Evolutionary conservation across 805 yeast species (phyloP), one percentile per base, ranked within the genome.

Genomic region (Ogataea nakhonphanomensis): DNA sequence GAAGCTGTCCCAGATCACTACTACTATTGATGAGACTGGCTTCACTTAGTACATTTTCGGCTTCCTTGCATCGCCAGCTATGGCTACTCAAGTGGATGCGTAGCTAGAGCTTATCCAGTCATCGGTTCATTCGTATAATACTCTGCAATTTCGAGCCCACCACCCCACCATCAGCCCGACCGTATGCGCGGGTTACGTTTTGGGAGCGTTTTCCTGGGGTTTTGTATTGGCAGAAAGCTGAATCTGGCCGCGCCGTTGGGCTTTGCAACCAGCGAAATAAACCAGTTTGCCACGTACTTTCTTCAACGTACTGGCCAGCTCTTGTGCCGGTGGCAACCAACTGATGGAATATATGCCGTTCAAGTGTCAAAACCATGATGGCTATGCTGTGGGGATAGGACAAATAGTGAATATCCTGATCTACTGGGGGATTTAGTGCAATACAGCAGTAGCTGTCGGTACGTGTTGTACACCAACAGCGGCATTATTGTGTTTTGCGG

Each of bases 191-290:
- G 79, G 78, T 5, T 61, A 74, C 46, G 59, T 76, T 12, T 48
- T 59, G 26, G 81, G 81, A 8, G 71, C 76, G 2, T 41, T 70
- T n/a, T 59, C 71, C 44, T 76, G 79, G 79, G 79, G 79, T 6
- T 62, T 72, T 39, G 63, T 26, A 70, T 74, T 30, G 79, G 79
- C n/a, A 59, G 79, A 41, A 67, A 65, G 49, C 55, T 76, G 38
- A 55, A 74, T 27, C 49, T 73, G n/a, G 59, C 74, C 12, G 68
- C 76, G 2, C 44, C 69, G 3, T 73, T 74, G 50, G 63, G 71
- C 12, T 69, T 75, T 40, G 55, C 74, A 28, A 62, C 73, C 5
- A 80, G 77, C 13, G 75, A 71, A 11, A 72, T 69, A 68, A 65
- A 65, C 29, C 59, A 61, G 32, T 65, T 66, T 54, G 69, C 71